Evolutionary conservation across 148 eudicot species (phyloP).

Genomic region (Diospyros kaki): DNA sequence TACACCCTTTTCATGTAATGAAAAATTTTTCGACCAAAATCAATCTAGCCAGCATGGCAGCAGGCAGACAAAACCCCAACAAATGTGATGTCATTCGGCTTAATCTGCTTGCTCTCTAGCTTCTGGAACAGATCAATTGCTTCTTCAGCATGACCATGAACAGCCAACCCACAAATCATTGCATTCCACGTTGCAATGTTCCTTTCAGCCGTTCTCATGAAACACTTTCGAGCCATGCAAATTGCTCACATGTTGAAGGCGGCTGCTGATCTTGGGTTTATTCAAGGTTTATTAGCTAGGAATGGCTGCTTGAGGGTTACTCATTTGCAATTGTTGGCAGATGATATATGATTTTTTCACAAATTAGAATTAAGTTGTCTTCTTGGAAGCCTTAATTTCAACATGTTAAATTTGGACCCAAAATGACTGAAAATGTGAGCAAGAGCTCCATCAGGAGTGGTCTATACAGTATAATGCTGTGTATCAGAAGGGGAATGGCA

Average conservation of each 20-base stretch:
- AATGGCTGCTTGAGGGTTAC: too few relatives aligned
- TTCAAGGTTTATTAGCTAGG: too few relatives aligned
- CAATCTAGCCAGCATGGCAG: constrained; percentile 70
- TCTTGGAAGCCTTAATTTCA: constrained; percentile 69
- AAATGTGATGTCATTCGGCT: constrained; percentile 55
- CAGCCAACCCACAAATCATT: constrained; percentile 78
- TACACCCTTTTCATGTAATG: constrained; percentile 45
- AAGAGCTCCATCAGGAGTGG: constrained; percentile 42
- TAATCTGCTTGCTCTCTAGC: constrained; percentile 32
- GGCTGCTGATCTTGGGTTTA: too few relatives aligned
- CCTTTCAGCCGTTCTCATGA: constrained; percentile 53
- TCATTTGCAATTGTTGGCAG: too few relatives aligned
- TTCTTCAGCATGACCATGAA: constrained; percentile 67
- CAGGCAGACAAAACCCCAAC: constrained; percentile 79
- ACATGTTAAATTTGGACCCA: constrained; percentile 72
- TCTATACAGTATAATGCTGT: constrained; percentile 49
- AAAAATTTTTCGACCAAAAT: constrained; percentile 53
- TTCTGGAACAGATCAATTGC: constrained; percentile 47
- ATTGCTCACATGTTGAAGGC: constrained; percentile 85
- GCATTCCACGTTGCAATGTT: constrained; percentile 79
- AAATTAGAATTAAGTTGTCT: too few relatives aligned
- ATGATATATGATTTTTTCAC: too few relatives aligned
- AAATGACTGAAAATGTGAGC: constrained; percentile 44
- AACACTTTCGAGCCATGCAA: constrained; percentile 46
- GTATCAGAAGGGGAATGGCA: constrained; percentile 55